phyloP scores from a whole-genome alignment of 2,329 filamentous ascomycete genomes.

The Stenocarpella maydis region DNA sequence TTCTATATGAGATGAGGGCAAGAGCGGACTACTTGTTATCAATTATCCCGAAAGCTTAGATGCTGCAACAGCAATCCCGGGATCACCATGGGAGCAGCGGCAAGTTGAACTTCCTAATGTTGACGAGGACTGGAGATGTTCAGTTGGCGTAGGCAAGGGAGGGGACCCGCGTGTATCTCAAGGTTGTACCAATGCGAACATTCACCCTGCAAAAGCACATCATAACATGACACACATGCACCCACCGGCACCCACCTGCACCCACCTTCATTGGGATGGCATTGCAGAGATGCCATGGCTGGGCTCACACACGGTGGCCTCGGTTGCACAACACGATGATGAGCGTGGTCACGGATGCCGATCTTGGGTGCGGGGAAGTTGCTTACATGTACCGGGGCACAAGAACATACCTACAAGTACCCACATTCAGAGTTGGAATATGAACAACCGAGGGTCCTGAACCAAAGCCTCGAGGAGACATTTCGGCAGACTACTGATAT shows the following conservation, averaged over 20 bases:
- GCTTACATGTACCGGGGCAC: too few relatives aligned
- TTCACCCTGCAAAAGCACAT: too few relatives aligned
- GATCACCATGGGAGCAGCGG: too few relatives aligned
- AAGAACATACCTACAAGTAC: too few relatives aligned
- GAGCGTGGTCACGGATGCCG: constrained; percentile 5
- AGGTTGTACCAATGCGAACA: background rate
- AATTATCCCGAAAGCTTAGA: too few relatives aligned
- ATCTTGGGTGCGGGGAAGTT: constrained; percentile 29
- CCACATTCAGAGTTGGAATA: too few relatives aligned
- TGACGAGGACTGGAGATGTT: too few relatives aligned
- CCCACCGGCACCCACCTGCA: background rate
- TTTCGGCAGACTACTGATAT: background rate
- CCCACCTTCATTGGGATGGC: background rate
- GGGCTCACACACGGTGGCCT: background rate
- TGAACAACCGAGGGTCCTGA: too few relatives aligned
- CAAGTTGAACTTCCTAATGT: too few relatives aligned
- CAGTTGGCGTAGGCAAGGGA: background rate
- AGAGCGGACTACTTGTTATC: too few relatives aligned
- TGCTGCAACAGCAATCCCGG: too few relatives aligned
- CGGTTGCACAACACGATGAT: background rate
- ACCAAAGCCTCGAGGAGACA: background rate
- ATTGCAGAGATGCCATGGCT: constrained; percentile 2
- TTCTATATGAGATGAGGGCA: background rate
- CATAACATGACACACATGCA: too few relatives aligned
- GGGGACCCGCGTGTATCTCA: background rate